These are phyloP conservation scores for Cyberlindnera maritima DNA, from an alignment of 805 yeast species.

Conservation along the genomic window DNA sequence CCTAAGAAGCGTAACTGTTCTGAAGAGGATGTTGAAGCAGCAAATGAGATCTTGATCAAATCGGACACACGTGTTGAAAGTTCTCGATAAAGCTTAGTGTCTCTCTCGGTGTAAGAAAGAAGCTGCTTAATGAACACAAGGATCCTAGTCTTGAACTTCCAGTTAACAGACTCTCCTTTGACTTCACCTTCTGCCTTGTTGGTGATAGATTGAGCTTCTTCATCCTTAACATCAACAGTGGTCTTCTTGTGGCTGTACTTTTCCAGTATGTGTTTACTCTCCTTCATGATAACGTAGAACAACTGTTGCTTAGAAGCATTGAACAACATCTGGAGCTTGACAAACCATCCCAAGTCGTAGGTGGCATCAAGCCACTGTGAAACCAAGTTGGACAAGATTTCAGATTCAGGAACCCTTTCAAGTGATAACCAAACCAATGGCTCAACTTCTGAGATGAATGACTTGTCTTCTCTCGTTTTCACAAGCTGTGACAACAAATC, in stretches of 20 bases:
- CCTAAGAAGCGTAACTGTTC: conserved; percentile 61
- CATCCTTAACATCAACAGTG: conserved; percentile 40
- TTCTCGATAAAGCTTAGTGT: conserved; percentile 36
- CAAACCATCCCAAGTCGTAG: conserved; percentile 53
- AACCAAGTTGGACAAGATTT: conserved; percentile 44
- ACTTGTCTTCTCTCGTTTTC: conserved; percentile 47
- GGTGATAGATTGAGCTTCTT: conserved; percentile 46
- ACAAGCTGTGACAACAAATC: conserved; percentile 58
- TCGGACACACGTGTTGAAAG: conserved; percentile 53
- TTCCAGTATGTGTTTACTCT: conserved; percentile 40
- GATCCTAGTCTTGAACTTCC: conserved; percentile 51
- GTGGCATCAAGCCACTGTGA: conserved; percentile 60
- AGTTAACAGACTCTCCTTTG: conserved; percentile 50
- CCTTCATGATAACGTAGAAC: conserved; percentile 38
- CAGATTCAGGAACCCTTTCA: conserved; percentile 43
- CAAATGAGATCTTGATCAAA: conserved; percentile 72
- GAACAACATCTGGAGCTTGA: conserved; percentile 49
- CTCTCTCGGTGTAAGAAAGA: conserved; percentile 38
- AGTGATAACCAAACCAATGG: conserved; percentile 59
- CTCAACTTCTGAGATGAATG: conserved; percentile 45
- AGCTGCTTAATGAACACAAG: conserved; percentile 45
- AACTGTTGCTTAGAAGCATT: conserved; percentile 42
- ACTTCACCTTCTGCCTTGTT: conserved; percentile 20
- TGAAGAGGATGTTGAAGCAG: conserved; percentile 75
- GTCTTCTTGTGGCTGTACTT: conserved; percentile 31